Conservation (phyloP, 805 yeast genomes). For the Candida krabiensis region DNA sequence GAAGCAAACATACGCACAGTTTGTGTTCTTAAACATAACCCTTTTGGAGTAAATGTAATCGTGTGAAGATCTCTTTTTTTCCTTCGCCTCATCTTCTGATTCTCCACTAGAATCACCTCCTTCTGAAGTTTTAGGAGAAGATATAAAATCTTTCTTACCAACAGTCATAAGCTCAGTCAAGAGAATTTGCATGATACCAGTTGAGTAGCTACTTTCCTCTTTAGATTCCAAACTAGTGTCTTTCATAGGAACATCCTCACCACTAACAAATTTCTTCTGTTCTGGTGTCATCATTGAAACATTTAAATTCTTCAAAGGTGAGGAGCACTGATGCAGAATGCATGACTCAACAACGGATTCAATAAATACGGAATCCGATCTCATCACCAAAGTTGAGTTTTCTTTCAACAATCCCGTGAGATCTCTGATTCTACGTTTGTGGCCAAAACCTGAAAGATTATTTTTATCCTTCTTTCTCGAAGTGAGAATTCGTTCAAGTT, state of each 20-base stretch:
- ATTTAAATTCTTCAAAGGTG: slow-evolving; percentile 20
- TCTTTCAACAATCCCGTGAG: slow-evolving; percentile 49
- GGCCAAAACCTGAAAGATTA: slow-evolving; percentile 2
- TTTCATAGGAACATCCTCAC: slow-evolving; percentile 25
- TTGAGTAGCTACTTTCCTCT: slow-evolving; percentile 19
- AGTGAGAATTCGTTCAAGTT: slow-evolving; percentile 44
- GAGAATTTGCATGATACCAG: slow-evolving; percentile 65
- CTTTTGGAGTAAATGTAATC: slow-evolving; percentile 25
- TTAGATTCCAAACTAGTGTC: slow-evolving; percentile 26
- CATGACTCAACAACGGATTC: slow-evolving; percentile 23
- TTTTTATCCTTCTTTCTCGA: slow-evolving; percentile 19
- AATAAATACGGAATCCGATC: slow-evolving; percentile 30
- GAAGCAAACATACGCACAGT: slow-evolving; percentile 67
- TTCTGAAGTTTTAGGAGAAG: slow-evolving; percentile 20
- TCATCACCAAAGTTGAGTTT: slow-evolving; percentile 44
- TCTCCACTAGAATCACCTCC: slow-evolving; percentile 17
- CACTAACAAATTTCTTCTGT: slow-evolving; percentile 22
- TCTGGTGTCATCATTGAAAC: slow-evolving; percentile 23
- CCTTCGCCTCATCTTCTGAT: slow-evolving; percentile 22
- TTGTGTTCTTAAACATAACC: slow-evolving; percentile 45
- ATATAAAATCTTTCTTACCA: slow-evolving; percentile 27
- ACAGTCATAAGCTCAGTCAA: slow-evolving; percentile 62
- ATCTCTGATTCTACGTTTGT: slow-evolving; percentile 38
- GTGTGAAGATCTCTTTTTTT: slow-evolving; percentile 16
- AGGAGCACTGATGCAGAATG: slow-evolving; percentile 18